Evolutionary conservation across 176 grass and related monocot species (phyloP), one percentile per base, ranked within the genome.

Genomic region (Oryza rufipogon): DNA sequence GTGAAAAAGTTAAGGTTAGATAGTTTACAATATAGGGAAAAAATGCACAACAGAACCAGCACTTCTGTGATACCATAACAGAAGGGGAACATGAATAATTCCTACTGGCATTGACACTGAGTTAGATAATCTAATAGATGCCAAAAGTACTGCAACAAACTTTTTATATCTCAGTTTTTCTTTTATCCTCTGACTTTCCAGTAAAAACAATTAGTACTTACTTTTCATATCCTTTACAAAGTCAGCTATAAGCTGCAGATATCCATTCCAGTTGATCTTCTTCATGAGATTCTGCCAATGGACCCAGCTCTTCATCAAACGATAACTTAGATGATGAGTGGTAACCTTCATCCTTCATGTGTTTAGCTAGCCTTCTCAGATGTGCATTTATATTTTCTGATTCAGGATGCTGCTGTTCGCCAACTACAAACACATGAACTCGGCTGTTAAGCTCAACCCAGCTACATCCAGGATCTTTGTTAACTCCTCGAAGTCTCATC

Each of bases 401-500:
- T 6, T 95, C 81, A 75, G 88, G 83, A 85, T 95, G 93, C 42
- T 86, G 87, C 51, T 86, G 76, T 68, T 95, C 91, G 56, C 86
- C 84, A 69, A 88, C 86, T 92, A 89, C 91, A 91, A 96, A 92
- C 19, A 92, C 93, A 89, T 96, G 88, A 74, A 96, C 80, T 85
- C 7, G 80, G 47, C 16, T 91, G 9, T 96, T 81, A 64, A 96
- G 71, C 68, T 92, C 91, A 73, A 96, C 77, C 91, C 91, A 96
- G 63, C 93, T 96, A 71, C 93, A 96, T 16, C 88, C 93, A 75
- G 77, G 91, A 68, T 92, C 91, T 78, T 96, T 92, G 64, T 58
- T 90, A 65, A 95, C 83, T 70, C 93, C 93, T 70, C 88, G 63
- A 8, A 68, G 16, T 83, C 69, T 95, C 93, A 95, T 95, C 66